Base-by-base conservation (phyloP, 495 filamentous ascomycete species). In the Daldinia concentrica region DNA sequence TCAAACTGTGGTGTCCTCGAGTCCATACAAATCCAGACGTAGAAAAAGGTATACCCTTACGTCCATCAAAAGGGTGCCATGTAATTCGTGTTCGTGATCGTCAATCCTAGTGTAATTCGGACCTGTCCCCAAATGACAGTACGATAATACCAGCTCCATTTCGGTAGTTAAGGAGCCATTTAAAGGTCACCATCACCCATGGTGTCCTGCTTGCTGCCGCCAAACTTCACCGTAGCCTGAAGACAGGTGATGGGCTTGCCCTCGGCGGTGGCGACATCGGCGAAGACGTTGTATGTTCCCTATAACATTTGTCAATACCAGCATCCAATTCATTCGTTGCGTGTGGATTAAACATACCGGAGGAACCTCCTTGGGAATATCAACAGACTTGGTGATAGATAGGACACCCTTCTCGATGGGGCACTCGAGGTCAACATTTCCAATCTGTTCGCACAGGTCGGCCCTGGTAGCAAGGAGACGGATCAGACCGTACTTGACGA, bases 401-500 rank as follows among this genome's bases (percentile, higher is more conserved):
- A 92, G 84, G 24, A 88, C 80, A 52, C 94, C 95, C 79, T 90
- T 86, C 78, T 93, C 82, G 63, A 99, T 85, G 56, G 95, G 95
- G 79, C 95, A 99, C 64, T 92, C 81, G 51, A 98, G 83, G 72
- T 98, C 94, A 12, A 97, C 92, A 58, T 97, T 93, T 73, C 86
- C 80, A 64, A 97, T 88, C 79, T 97, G 87, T 22, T 97, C 91
- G 82, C 95, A 99, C 12, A 98, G 86, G 77, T 97, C 90, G 73
- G 90, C 88, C 62, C 80, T 82, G 62, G 91, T 90, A 73, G 87
- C 91, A 79, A 99, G 87, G 62, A 99, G 84, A 54, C 89, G 92
- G 77, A 99, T 97, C 73, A 97, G 82, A 69, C 93, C 95, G 78
- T 95, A 99, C 80, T 97, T 98, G 82, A 98, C 94, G 62, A 89